These are phyloP conservation scores for Cokeromyces recurvatus DNA, from an alignment of 371 early-diverging fungal genomes.

Conservation along the genomic window DNA sequence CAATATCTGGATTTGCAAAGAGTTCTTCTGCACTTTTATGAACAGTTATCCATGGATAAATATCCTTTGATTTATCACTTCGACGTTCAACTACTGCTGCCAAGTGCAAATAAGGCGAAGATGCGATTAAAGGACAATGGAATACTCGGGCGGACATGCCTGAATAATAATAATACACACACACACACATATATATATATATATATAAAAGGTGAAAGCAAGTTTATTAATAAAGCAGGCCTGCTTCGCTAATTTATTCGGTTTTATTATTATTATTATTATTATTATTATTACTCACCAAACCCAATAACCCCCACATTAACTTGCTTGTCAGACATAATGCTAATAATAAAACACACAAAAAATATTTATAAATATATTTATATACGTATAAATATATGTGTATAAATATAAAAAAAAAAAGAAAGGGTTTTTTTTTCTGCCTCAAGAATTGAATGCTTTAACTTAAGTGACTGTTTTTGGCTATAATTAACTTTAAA, in stretches of 20 bases:
- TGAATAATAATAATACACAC: constrained; percentile 1
- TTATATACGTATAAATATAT: too few species aligned
- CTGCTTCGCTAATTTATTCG: not conserved
- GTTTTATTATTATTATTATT: not conserved
- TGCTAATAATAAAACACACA: not conserved
- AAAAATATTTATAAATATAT: not conserved
- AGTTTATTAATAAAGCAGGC: too few species aligned
- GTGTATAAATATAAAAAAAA: too few species aligned
- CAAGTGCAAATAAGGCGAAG: constrained; percentile 51
- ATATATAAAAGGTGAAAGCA: too few species aligned
- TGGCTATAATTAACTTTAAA: too few species aligned
- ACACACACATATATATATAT: not conserved
- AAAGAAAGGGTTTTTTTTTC: too few species aligned
- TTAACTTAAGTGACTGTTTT: too few species aligned
- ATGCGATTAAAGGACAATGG: constrained; percentile 64
- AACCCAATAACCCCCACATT: constrained; percentile 72
- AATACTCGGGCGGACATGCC: constrained; percentile 50
- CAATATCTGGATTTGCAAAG: constrained; percentile 46
- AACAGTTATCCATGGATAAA: constrained; percentile 53
- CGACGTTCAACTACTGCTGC: constrained; percentile 58
- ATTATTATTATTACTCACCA: constrained; percentile 39
- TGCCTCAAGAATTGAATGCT: too few species aligned
- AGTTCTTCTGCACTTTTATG: constrained; percentile 53
- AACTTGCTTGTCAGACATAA: constrained; percentile 26
- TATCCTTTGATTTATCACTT: constrained; percentile 30